Evolutionary conservation across 768 basidiomycete genomes (phyloP), one percentile per base, ranked within the genome.

Genomic region (Pleurotus salmoneostramineus): DNA sequence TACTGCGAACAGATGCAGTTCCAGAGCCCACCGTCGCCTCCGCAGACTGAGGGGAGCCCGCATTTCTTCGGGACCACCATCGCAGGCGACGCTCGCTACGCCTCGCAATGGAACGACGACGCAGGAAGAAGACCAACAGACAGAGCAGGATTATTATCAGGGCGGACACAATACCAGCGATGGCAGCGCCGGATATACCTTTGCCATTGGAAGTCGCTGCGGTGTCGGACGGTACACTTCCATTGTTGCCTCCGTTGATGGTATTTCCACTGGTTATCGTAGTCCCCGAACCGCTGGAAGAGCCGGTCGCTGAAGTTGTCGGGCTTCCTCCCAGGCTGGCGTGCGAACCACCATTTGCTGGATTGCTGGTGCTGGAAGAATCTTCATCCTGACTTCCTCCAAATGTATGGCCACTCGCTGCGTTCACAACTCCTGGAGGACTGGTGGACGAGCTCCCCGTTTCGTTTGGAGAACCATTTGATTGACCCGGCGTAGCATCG

Each of bases 1-100:
- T 87, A 68, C 85, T 87, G 50, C 84, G 76, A 2, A 72, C 67
- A 48, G 71, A 76, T 45, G 58, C 61, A 17, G 68, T 65, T 55
- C 71, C 71, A 11, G 56, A 42, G 12, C 60, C 56, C 32, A 36
- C 62, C 33, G 61, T 65, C 46, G 59, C 60, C 43, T 56, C 52
- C 14, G 42, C 57, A 34, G 64, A 58, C 31, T 32, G 61, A 45
- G 62, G 56, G 33, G 57, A 57, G 37, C 61, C 62, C 50, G 49
- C 34, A 3, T 54, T 63, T 33, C 50, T 45, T 7, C 66, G 59
- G 56, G 74, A 73, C 79, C 81, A 82, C 82, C 82, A 83, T 6
- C 62, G 63, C 31, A 68, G 71, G 55, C 74, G 74, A 17, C 76
- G 73, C 42, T 80, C 70, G 15, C 71, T 58, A 10, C 84, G 79